Conservation (phyloP, 441 rosid species). For the Rhodomyrtus psidioides region DNA sequence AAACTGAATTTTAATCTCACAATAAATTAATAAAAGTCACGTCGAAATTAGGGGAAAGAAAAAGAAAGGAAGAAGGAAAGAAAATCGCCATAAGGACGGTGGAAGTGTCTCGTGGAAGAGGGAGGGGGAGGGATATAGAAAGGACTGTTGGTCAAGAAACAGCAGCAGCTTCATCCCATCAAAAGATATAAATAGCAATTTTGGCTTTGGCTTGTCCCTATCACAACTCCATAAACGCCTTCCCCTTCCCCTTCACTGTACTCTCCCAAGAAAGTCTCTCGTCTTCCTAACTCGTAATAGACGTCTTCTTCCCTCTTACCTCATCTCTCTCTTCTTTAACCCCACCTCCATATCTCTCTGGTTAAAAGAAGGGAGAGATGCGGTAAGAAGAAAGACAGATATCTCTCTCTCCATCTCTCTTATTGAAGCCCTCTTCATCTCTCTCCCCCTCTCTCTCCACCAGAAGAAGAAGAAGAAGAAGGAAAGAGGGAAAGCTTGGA, state of each 20-base stretch:
- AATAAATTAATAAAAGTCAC: too few relatives aligned
- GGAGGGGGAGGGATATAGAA: neutral
- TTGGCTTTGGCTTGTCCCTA: conserved; percentile 42
- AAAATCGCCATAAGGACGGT: neutral
- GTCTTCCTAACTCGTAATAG: conserved; percentile 48
- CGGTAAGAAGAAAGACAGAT: neutral
- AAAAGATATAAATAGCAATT: conserved; percentile 1
- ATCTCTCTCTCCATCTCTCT: neutral
- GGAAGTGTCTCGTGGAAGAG: neutral
- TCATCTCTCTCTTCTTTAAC: neutral
- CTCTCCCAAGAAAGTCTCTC: conserved; percentile 39
- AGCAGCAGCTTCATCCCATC: neutral
- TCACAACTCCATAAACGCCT: conserved; percentile 40
- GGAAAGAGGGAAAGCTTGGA: neutral
- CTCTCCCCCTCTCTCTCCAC: conserved; percentile 1
- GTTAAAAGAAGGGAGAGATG: neutral
- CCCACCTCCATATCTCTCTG: neutral
- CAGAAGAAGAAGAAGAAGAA: conserved; percentile 2
- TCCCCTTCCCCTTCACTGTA: conserved; percentile 34
- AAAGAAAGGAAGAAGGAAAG: neutral
- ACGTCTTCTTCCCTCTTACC: conserved; percentile 6
- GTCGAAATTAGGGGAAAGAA: neutral
- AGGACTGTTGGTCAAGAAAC: neutral
- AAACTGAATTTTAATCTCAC: too few relatives aligned
- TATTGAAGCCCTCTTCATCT: neutral